These are phyloP conservation scores for Geotrichum candidum DNA, from an alignment of 1,139 yeast species.

Conservation along the genomic window DNA sequence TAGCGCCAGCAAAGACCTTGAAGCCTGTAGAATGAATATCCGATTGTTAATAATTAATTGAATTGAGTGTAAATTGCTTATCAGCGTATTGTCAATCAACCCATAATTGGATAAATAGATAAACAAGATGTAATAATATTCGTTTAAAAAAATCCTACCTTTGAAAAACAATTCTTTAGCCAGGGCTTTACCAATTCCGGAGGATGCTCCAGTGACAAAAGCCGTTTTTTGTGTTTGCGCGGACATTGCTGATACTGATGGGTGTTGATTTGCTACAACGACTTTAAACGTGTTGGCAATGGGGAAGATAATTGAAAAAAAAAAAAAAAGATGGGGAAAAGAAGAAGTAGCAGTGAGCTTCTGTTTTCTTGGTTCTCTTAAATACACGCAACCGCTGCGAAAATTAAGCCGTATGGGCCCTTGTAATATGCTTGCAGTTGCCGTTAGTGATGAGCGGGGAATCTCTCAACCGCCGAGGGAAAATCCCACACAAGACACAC, in stretches of 20 bases:
- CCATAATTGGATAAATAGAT: background rate
- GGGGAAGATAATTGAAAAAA: too few relatives aligned
- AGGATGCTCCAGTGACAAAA: constrained; percentile 72
- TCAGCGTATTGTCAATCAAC: background rate
- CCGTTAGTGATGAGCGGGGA: background rate
- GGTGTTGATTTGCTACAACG: background rate
- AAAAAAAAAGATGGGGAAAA: background rate
- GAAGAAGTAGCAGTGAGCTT: background rate
- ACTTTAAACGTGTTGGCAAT: background rate
- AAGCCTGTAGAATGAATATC: constrained; percentile 39
- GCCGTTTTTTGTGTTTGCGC: constrained; percentile 34
- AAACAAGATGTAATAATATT: background rate
- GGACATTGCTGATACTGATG: background rate
- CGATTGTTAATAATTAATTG: background rate
- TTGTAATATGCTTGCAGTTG: background rate
- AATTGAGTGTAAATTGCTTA: background rate
- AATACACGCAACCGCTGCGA: background rate
- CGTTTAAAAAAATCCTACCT: constrained; percentile 15
- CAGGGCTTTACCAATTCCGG: constrained; percentile 70
- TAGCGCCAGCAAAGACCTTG: constrained; percentile 66
- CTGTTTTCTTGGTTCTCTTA: background rate
- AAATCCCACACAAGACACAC: too few relatives aligned
- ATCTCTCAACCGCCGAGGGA: background rate
- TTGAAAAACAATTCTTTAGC: constrained; percentile 58
- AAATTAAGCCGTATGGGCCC: background rate